These are phyloP conservation scores for Fusarium chaquense DNA, from an alignment of 2,329 filamentous ascomycete genomes.

Conservation along the genomic window DNA sequence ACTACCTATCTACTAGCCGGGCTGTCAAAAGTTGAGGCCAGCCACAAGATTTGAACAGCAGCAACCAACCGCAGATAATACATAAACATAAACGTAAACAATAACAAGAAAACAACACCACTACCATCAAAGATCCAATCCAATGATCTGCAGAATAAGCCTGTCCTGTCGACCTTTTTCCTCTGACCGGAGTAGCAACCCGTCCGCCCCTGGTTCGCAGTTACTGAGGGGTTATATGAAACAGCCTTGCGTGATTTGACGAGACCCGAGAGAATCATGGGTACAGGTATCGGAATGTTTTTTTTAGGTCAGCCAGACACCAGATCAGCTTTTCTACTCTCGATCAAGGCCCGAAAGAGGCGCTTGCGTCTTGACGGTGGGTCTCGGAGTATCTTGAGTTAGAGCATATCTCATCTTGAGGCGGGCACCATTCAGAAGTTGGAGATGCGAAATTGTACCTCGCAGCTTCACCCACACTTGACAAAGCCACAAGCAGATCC, in stretches of 20 bases:
- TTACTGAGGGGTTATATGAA: constrained; percentile 36
- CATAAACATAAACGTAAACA: constrained; percentile 11
- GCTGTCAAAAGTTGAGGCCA: constrained; percentile 33
- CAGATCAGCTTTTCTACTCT: constrained; percentile 27
- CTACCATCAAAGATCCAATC: background rate
- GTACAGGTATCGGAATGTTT: constrained; percentile 44
- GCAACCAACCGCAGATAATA: constrained; percentile 13
- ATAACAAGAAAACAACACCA: constrained; percentile 27
- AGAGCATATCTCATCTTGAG: constrained; percentile 36
- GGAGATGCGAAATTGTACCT: constrained; percentile 40
- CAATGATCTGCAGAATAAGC: constrained; percentile 23
- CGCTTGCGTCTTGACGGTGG: constrained; percentile 46
- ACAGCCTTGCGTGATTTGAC: constrained; percentile 34
- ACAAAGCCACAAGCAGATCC: constrained; percentile 41
- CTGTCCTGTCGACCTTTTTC: background rate
- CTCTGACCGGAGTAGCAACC: constrained; percentile 25
- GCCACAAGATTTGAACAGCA: constrained; percentile 15
- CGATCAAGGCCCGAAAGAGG: constrained; percentile 46
- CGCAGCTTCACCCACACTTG: constrained; percentile 22
- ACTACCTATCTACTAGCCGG: background rate
- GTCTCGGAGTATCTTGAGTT: constrained; percentile 23
- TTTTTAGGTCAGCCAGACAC: constrained; percentile 24
- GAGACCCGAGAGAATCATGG: constrained; percentile 33
- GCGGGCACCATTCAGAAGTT: constrained; percentile 48
- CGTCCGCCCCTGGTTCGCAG: constrained; percentile 38